Evolutionary conservation across 2,329 filamentous ascomycete genomes (phyloP).

Genomic region (Nigrospora sphaerica): DNA sequence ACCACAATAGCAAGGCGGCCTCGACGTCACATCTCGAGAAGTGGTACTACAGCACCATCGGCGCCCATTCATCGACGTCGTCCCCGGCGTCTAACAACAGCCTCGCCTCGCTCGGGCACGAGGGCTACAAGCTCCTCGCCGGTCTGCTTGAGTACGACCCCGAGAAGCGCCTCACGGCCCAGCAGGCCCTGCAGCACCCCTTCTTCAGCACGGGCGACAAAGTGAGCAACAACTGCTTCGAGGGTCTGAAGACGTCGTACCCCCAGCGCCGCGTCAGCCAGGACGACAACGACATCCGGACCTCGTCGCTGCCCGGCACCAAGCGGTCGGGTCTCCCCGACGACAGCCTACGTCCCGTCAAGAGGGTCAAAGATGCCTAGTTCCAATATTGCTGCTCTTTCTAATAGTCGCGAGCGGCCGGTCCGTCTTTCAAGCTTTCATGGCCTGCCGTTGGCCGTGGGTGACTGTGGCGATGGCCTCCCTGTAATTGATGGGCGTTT

Average conservation of each 20-base stretch:
- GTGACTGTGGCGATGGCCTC: no score
- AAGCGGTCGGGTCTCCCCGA: conserved; percentile 84
- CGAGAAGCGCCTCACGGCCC: conserved; percentile 76
- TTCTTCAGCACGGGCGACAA: conserved; percentile 76
- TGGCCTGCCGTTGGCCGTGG: no score
- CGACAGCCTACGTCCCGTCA: conserved; percentile 60
- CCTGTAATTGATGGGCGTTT: no score
- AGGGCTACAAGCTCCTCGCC: conserved; percentile 77
- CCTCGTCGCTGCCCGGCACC: conserved; percentile 79
- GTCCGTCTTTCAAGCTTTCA: no score
- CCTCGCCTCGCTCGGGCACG: conserved; percentile 57
- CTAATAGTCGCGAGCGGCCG: no score
- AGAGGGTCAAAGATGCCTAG: conserved; percentile 51
- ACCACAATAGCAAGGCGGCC: conserved; percentile 19
- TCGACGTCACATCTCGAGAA: conserved; percentile 57
- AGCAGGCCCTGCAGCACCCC: conserved; percentile 79
- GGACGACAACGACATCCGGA: conserved; percentile 94
- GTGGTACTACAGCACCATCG: conserved; percentile 70
- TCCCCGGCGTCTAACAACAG: conserved; percentile 29
- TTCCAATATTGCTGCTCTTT: not conserved
- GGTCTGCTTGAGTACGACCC: conserved; percentile 90
- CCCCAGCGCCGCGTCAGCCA: conserved; percentile 84
- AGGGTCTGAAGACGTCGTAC: conserved; percentile 82
- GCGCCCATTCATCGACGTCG: conserved; percentile 42
- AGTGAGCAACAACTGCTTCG: conserved; percentile 80